Percentiles rank a stretch among this genome's conserved stretches.
Conservation (phyloP, 768 basidiomycete species). For the Psilocybe cyanescens region DNA sequence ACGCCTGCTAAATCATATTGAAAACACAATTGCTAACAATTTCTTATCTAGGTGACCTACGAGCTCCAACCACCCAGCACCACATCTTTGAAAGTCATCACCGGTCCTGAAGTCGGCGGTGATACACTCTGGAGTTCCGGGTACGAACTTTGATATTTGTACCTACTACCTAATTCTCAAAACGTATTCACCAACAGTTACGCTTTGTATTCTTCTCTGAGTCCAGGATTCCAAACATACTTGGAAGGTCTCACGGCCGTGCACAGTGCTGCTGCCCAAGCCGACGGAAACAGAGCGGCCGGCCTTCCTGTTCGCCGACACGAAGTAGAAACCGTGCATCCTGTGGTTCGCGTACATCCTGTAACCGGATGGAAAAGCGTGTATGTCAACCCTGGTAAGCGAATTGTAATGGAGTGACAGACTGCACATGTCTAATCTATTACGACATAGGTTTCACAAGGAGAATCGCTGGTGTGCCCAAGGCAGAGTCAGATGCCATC, state of each 20-base stretch:
- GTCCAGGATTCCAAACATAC: slow-evolving; percentile 74
- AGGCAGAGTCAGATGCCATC: slow-evolving; percentile 79
- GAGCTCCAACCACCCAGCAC: slow-evolving; percentile 82
- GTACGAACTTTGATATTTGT: slow-evolving; percentile 35
- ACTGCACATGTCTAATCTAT: background rate
- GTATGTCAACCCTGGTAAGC: slow-evolving; percentile 75
- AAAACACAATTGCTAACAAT: background rate
- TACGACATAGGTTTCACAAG: slow-evolving; percentile 68
- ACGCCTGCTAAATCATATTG: background rate
- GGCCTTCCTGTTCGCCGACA: slow-evolving; percentile 73
- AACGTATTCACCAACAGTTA: slow-evolving; percentile 46
- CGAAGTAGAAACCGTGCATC: slow-evolving; percentile 73
- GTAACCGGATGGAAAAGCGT: slow-evolving; percentile 85
- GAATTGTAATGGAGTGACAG: background rate
- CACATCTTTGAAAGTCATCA: slow-evolving; percentile 77
- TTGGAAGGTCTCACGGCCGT: slow-evolving; percentile 75
- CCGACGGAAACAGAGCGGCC: slow-evolving; percentile 71
- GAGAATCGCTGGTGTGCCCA: slow-evolving; percentile 77
- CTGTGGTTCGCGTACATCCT: slow-evolving; percentile 84
- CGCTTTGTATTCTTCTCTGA: slow-evolving; percentile 83
- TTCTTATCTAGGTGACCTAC: slow-evolving; percentile 57
- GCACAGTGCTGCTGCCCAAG: slow-evolving; percentile 79
- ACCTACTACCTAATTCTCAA: background rate
- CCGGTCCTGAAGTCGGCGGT: slow-evolving; percentile 71
- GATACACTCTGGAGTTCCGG: slow-evolving; percentile 86